Evolutionary conservation across 805 yeast genomes (phyloP).

Genomic region (Teunomyces lycoperdinae): DNA sequence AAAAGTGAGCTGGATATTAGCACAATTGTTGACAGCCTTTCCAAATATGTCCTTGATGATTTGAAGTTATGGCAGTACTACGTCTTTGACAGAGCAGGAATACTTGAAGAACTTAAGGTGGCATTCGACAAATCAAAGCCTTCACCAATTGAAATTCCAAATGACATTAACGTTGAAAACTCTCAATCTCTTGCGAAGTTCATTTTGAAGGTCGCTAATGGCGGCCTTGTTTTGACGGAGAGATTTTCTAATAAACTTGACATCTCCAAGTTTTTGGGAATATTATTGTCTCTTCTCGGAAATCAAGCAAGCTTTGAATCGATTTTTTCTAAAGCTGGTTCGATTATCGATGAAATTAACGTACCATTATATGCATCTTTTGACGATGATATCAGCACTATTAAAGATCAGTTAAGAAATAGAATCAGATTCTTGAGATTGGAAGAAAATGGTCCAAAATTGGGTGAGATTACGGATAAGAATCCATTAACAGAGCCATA

Average conservation of each 20-base stretch:
- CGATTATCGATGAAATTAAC: constrained; percentile 75
- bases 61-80: constrained; percentile 87
- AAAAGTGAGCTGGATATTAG: constrained; percentile 52
- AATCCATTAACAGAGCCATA: constrained; percentile 79
- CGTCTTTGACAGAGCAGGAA: constrained; percentile 55
- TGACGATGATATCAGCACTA: constrained; percentile 68
- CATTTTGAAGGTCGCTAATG: constrained; percentile 42
- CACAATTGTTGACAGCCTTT: constrained; percentile 63
- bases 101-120: constrained; percentile 37
- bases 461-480: constrained; percentile 56
- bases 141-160: constrained; percentile 12
- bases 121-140: constrained; percentile 27
- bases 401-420: constrained; percentile 67
- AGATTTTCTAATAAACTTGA: constrained; percentile 59
- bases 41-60: constrained; percentile 60
- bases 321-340: constrained; percentile 36
- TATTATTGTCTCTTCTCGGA: constrained; percentile 17
- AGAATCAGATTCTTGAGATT: constrained; percentile 75
- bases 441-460: constrained; percentile 76
- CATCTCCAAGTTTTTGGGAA: constrained; percentile 46
- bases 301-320: constrained; percentile 18
- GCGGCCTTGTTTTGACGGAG: constrained; percentile 43
- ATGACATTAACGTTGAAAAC: constrained; percentile 34
- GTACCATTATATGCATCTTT: constrained; percentile 66
- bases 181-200: constrained; percentile 47